A percentile compares a stretch with the other conserved stretches of the same genome.
These are phyloP conservation scores for Irpex sp. DNA, from an alignment of 1,284 basidiomycete species.

Conservation along the genomic window DNA sequence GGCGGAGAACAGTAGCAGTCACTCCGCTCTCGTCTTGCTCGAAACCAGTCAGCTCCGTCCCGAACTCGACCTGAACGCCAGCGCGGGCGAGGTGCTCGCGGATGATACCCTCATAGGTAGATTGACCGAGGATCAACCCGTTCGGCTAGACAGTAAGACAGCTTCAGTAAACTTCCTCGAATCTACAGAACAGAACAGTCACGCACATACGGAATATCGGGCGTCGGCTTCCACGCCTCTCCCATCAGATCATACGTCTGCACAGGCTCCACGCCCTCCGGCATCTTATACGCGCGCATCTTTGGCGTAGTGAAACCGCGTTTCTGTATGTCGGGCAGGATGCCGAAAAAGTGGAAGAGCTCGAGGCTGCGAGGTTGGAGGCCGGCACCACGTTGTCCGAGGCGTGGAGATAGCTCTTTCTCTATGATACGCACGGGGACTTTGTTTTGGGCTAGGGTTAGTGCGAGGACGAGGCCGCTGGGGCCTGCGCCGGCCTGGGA, in stretches of 20 bases:
- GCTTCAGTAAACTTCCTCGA: no score
- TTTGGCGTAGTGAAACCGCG: neutral
- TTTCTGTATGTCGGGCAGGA: constrained; percentile 14
- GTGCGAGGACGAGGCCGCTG: constrained; percentile 21
- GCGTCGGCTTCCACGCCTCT: neutral
- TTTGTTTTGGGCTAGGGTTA: constrained; percentile 19
- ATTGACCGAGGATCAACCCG: constrained; percentile 1
- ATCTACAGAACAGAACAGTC: neutral
- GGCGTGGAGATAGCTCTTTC: constrained; percentile 12
- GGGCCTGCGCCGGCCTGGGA: constrained; percentile 24
- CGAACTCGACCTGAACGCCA: constrained; percentile 8
- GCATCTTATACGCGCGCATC: neutral
- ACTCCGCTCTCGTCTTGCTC: constrained; percentile 22
- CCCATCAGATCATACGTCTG: neutral
- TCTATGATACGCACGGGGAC: constrained; percentile 16
- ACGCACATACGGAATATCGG: neutral
- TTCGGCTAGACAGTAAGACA: neutral
- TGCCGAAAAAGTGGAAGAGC: constrained; percentile 12
- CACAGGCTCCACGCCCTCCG: neutral
- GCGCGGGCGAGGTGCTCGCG: neutral
- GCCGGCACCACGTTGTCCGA: constrained; percentile 15
- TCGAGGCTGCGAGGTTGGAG: constrained; percentile 16
- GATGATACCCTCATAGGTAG: constrained; percentile 10
- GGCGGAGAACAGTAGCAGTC: constrained; percentile 1
- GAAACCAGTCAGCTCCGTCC: constrained; percentile 18